phyloP scores from a whole-genome alignment of 1,284 basidiomycete genomes.

The Taiwanofungus camphoratus region DNA sequence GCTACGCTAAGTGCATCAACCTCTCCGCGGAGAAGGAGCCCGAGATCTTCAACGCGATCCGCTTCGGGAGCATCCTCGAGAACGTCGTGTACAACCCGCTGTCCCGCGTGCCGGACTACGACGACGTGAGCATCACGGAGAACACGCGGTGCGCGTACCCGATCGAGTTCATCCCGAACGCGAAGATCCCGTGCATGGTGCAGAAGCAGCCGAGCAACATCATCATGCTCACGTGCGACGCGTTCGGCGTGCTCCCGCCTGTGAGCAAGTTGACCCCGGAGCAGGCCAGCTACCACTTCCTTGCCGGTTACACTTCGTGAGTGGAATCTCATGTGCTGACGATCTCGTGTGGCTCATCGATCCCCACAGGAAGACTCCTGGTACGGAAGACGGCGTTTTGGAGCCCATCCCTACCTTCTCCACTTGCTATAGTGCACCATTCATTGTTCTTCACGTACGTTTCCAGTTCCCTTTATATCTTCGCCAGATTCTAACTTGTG shows the following conservation, averaged over 20 bases:
- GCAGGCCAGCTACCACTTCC: constrained; percentile 97
- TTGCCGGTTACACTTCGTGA: constrained; percentile 92
- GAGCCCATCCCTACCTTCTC: constrained; percentile 99
- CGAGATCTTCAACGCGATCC: constrained; percentile 95
- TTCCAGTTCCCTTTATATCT: background rate
- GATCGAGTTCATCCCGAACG: constrained; percentile 95
- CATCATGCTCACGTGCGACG: constrained; percentile 98
- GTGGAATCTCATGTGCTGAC: constrained; percentile 20
- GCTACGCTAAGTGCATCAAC: constrained; percentile 99
- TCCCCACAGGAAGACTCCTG: constrained; percentile 74
- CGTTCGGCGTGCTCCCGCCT: constrained; percentile 96
- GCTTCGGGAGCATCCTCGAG: constrained; percentile 95
- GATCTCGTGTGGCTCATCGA: background rate
- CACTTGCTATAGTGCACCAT: constrained; percentile 97
- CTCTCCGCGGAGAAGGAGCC: constrained; percentile 96
- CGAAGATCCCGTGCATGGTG: constrained; percentile 87
- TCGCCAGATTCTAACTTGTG: constrained; percentile 27
- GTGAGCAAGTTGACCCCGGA: constrained; percentile 90
- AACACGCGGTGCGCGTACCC: constrained; percentile 99
- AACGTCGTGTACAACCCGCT: constrained; percentile 98
- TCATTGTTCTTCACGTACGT: constrained; percentile 91
- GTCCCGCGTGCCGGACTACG: constrained; percentile 88
- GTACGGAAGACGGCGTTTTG: constrained; percentile 96
- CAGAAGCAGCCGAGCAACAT: constrained; percentile 89
- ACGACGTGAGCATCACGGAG: constrained; percentile 95